These are phyloP conservation scores for Dothidotthia symphoricarpi DNA, from an alignment of 2,329 filamentous ascomycete species.

Conservation along the genomic window DNA sequence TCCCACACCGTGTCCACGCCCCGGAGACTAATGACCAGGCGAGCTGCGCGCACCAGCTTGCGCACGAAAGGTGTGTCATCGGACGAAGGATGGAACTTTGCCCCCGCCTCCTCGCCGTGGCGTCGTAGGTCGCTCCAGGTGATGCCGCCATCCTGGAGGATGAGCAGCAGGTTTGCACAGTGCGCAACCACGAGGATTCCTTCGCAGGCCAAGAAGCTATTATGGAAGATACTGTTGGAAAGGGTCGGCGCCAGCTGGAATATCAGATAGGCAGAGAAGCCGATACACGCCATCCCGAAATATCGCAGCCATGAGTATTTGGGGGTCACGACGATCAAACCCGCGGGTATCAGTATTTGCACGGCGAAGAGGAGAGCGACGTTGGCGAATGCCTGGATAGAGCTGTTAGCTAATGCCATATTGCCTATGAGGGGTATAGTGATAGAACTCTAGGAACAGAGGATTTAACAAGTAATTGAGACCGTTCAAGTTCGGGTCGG, in stretches of 20 bases:
- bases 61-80: conserved; percentile 1
- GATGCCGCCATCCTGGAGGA: conserved; percentile 2
- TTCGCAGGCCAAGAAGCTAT: conserved; percentile 1
- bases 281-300: too few relatives aligned
- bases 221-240: conserved; percentile 1
- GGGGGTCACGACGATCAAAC: too few relatives aligned
- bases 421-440: too few relatives aligned
- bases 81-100: neutral
- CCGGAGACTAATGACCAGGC: conserved; percentile 1
- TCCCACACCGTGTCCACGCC: conserved; percentile 1
- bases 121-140: conserved; percentile 2
- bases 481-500: too few relatives aligned
- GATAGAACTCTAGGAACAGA: too few relatives aligned
- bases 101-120: neutral
- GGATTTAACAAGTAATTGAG: too few relatives aligned
- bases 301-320: too few relatives aligned
- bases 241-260: conserved; percentile 2
- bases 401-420: too few relatives aligned
- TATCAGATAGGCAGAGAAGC: conserved; percentile 1
- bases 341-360: too few relatives aligned
- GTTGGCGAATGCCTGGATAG: too few relatives aligned
- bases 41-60: conserved; percentile 1
- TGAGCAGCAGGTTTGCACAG: neutral
- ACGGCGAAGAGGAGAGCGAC: too few relatives aligned
- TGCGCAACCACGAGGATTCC: conserved; percentile 2